Evolutionary conservation across 306 rosid species (phyloP).

Genomic region (Bauhinia variegata): DNA sequence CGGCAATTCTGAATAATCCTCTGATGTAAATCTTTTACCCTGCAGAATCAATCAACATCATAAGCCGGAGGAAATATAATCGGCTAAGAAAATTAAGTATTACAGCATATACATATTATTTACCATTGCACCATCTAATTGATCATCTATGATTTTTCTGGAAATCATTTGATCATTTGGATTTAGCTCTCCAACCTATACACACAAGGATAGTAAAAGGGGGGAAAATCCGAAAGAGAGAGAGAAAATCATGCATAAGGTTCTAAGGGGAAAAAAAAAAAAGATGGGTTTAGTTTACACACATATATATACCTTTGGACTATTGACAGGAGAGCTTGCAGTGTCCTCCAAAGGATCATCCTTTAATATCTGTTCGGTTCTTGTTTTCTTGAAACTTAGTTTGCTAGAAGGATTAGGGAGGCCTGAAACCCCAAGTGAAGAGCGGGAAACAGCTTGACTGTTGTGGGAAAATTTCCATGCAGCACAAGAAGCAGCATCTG

Average conservation of each 20-base stretch:
- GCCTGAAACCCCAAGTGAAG: no score
- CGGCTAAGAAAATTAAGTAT: no score
- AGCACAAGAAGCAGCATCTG: conserved; percentile 89
- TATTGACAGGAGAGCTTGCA: conserved; percentile 86
- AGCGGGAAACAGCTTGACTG: conserved; percentile 20
- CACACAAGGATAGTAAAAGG: not conserved
- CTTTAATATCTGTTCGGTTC: conserved; percentile 47
- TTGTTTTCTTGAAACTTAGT: conserved; percentile 62
- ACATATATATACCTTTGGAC: conserved; percentile 77
- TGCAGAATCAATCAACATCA: conserved; percentile 38
- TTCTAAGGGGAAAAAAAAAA: not conserved
- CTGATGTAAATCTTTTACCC: conserved; percentile 48
- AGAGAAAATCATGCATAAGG: not conserved
- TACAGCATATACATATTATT: not conserved
- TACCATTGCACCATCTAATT: conserved; percentile 63
- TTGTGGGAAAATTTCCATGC: conserved; percentile 61
- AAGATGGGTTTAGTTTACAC: not conserved
- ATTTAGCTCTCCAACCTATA: conserved; percentile 62
- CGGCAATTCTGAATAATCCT: conserved; percentile 46
- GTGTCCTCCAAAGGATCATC: conserved; percentile 90
- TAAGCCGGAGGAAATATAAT: not conserved
- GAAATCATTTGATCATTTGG: conserved; percentile 47
- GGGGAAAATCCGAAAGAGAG: not conserved
- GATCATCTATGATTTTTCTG: conserved; percentile 53
- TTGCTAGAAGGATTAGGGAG: conserved; percentile 43